Percentiles rank a stretch among this genome's conserved stretches.
Evolutionary conservation across 768 basidiomycete species (phyloP).

Genomic region (Leccinum ochraceum): DNA sequence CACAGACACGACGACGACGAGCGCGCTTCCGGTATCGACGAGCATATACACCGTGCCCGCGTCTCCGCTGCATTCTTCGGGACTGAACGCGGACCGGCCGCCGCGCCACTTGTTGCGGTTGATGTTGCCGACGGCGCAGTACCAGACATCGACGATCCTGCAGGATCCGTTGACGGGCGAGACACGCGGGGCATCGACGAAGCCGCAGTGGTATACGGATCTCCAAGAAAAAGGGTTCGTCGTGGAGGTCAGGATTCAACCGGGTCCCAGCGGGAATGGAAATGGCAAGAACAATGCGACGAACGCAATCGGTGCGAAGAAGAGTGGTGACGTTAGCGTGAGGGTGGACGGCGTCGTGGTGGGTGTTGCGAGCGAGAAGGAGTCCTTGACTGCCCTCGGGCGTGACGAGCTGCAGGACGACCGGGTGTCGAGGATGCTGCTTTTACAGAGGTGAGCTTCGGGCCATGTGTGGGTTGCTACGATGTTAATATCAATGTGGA

Average conservation of each 20-base stretch:
- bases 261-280: conserved; percentile 36
- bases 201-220: conserved; percentile 72
- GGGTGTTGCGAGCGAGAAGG: conserved; percentile 69
- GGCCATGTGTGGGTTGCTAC: conserved; percentile 1
- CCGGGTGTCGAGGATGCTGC: conserved; percentile 60
- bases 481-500: not conserved
- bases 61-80: conserved; percentile 79
- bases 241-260: conserved; percentile 57
- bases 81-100: conserved; percentile 50
- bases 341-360: conserved; percentile 41
- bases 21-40: conserved; percentile 53
- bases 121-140: conserved; percentile 80
- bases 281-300: conserved; percentile 2
- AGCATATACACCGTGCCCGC: conserved; percentile 76
- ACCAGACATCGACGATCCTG: conserved; percentile 69
- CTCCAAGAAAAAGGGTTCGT: conserved; percentile 61
- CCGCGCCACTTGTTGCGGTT: conserved; percentile 77
- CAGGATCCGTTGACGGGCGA: conserved; percentile 81
- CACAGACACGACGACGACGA: not conserved
- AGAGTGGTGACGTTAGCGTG: conserved; percentile 11
- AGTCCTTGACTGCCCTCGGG: conserved; percentile 67
- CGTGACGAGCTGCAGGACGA: conserved; percentile 79
- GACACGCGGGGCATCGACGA: conserved; percentile 54
- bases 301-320: conserved; percentile 10
- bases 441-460: conserved; percentile 60